phyloP scores from a whole-genome alignment of 2,329 filamentous ascomycete species.

The Cytospora paraplurivora region DNA sequence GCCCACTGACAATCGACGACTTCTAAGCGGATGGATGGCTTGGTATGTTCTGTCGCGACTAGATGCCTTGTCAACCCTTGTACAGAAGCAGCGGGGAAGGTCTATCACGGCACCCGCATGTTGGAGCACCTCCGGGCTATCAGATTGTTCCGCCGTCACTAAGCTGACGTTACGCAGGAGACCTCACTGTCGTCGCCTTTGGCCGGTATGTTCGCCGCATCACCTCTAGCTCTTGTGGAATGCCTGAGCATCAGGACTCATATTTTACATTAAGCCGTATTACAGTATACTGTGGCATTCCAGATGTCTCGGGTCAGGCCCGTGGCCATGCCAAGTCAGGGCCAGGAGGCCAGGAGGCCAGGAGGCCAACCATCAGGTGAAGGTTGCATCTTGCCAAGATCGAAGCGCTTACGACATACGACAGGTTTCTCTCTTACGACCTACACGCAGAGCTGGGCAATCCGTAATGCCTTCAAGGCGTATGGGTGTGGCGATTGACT shows the following conservation, averaged over 20 bases:
- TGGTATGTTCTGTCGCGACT: constrained; percentile 54
- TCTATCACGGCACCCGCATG: constrained; percentile 67
- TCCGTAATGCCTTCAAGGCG: too few species aligned
- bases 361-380: too few species aligned
- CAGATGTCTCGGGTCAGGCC: constrained; percentile 61
- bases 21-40: constrained; percentile 68
- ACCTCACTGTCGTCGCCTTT: constrained; percentile 61
- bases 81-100: constrained; percentile 68
- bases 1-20: constrained; percentile 73
- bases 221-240: constrained; percentile 65
- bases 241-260: constrained; percentile 66
- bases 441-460: too few species aligned
- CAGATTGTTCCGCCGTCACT: constrained; percentile 68
- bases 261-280: constrained; percentile 74
- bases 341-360: too few species aligned
- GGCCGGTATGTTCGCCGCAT: constrained; percentile 58
- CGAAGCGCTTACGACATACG: too few species aligned
- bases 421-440: too few species aligned
- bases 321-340: constrained; percentile 69
- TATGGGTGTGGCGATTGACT: too few species aligned
- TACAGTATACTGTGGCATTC: constrained; percentile 57
- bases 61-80: constrained; percentile 62
- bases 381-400: too few species aligned
- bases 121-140: constrained; percentile 56
- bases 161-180: constrained; percentile 73